Conservation (phyloP, 495 filamentous ascomycete species). For the Aspergillus asperescens region DNA sequence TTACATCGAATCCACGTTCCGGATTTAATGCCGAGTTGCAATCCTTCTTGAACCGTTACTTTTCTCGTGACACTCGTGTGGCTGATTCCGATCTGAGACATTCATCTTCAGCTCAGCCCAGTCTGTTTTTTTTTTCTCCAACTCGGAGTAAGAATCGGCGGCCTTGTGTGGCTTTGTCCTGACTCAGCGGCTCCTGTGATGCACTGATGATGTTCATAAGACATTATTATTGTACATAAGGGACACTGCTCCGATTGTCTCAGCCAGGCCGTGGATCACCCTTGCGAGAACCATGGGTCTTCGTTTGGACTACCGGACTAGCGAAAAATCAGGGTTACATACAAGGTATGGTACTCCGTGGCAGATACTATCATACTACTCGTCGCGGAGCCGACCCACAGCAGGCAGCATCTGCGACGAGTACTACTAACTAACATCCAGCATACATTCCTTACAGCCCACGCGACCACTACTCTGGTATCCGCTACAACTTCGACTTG, state of each 20-base stretch:
- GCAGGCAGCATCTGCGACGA: no score
- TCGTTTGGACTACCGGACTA: no score
- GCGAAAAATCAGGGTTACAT: no score
- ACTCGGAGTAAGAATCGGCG: neutral
- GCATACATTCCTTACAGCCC: neutral
- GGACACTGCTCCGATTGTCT: slow-evolving; percentile 1
- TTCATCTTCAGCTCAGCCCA: slow-evolving; percentile 4
- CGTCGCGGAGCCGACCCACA: no score
- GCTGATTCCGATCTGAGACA: neutral
- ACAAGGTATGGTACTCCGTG: no score
- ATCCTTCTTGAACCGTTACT: slow-evolving; percentile 1
- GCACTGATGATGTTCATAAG: neutral
- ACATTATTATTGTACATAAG: neutral
- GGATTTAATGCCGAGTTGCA: neutral
- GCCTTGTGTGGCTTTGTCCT: neutral
- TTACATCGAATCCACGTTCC: slow-evolving; percentile 3
- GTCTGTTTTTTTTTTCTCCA: neutral
- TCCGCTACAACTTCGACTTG: slow-evolving; percentile 15
- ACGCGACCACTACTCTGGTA: neutral
- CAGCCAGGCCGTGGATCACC: neutral
- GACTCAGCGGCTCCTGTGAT: neutral
- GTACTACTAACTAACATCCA: no score
- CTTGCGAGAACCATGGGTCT: neutral
- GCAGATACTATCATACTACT: no score
- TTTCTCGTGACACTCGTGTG: neutral